phyloP scores from a whole-genome alignment of 495 filamentous ascomycete genomes.

The Entonaema liquescens region DNA sequence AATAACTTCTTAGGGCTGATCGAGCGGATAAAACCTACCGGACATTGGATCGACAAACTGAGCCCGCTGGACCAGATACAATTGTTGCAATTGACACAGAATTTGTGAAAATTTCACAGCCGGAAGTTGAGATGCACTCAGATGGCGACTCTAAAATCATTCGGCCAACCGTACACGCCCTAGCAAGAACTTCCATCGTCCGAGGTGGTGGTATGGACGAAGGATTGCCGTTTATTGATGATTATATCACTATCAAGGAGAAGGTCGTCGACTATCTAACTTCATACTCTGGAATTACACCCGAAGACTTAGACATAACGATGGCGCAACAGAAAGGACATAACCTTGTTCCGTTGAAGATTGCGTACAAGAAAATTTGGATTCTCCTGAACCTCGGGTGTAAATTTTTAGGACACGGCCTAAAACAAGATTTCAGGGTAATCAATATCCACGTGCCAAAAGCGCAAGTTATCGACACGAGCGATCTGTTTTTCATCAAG shows the following conservation, averaged over 20 bases:
- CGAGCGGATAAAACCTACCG: slow-evolving; percentile 59
- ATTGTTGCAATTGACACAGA: slow-evolving; percentile 93
- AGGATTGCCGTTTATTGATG: slow-evolving; percentile 91
- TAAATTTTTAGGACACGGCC: slow-evolving; percentile 90
- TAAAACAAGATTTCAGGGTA: slow-evolving; percentile 93
- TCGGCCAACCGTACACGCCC: slow-evolving; percentile 80
- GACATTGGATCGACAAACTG: slow-evolving; percentile 67
- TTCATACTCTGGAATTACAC: slow-evolving; percentile 86
- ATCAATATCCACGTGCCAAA: slow-evolving; percentile 97
- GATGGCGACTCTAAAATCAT: slow-evolving; percentile 88
- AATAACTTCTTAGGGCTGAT: slow-evolving; percentile 43
- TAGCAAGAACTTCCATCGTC: slow-evolving; percentile 89
- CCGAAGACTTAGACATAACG: slow-evolving; percentile 80
- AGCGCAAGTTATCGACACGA: slow-evolving; percentile 90
- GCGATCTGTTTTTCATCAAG: slow-evolving; percentile 82
- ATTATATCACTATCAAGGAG: slow-evolving; percentile 91
- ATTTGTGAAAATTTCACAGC: slow-evolving; percentile 88
- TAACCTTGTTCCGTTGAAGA: slow-evolving; percentile 85
- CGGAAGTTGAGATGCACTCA: slow-evolving; percentile 91
- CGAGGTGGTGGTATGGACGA: slow-evolving; percentile 78
- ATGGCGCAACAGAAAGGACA: slow-evolving; percentile 67
- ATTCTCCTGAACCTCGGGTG: slow-evolving; percentile 93
- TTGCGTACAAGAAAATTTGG: slow-evolving; percentile 98
- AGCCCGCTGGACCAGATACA: slow-evolving; percentile 73
- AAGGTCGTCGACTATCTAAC: slow-evolving; percentile 97